Base-by-base conservation (phyloP, 2,329 filamentous ascomycete genomes). In the Fusarium graminum region DNA sequence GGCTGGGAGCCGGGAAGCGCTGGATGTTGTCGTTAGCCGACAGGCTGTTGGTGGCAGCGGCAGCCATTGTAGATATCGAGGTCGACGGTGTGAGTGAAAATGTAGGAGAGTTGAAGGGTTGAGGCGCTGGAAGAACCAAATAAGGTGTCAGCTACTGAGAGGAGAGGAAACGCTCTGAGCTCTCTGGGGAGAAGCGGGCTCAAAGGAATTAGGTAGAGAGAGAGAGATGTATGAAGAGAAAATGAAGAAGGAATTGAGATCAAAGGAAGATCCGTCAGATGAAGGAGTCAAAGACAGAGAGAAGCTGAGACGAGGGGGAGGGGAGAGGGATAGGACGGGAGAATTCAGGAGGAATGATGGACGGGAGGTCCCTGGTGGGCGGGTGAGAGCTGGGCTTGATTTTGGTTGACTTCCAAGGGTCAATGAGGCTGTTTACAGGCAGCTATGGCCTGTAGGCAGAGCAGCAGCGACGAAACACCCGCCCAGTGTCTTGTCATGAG, bases 21-120 rank as follows among this genome's bases (percentile, higher is more conserved):
- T 92, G 91, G 83, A 99, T 98, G 85, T 98, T 98, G 86, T 99
- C 95, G 86, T 99, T 97, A 81, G 92, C 94, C 79, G 91, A 93
- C 69, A 86, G 80, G 75, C 82, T 82, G 73, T 82, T 77, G 74
- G 79, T 79, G 77, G 83, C 83, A 76, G 82, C 83, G 74, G 80
- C 68, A 80, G 86, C 81, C 85, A 90, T 90, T 76, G 65, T 60
- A 66, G 70, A 67, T 59, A 63, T 69, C 66, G 62, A 70, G 56
- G 44, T 73, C 67, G 71, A 56, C 57, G 63, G 41, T 67, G 68
- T 61, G 59, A 47, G 51, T 55, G 63, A 59, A 29, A 36, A 60
- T 53, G 59, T 55, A 50, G 46, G 39, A 69, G 42, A 45, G 39
- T 60, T 54, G 45, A 47, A 68, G 47, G 30, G 36, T 40, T 52